A percentile compares a stretch with the other conserved stretches of the same genome.
Conservation (phyloP, 306 rosid genomes). For the Citrullus colocynthis region DNA sequence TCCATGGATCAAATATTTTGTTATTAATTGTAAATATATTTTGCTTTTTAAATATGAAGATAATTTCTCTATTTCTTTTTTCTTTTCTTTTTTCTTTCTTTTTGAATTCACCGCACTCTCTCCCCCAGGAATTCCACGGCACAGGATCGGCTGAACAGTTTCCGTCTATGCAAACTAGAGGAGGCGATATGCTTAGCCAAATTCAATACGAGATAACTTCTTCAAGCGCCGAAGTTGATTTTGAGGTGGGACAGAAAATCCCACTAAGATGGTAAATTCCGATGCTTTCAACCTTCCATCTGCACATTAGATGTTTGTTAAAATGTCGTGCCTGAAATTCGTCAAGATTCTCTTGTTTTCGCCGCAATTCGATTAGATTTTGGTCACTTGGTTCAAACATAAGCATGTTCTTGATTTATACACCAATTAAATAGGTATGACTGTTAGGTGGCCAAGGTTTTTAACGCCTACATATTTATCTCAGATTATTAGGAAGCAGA, state of each 20-base stretch:
- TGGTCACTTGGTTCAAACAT: neutral
- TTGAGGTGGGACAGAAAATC: neutral
- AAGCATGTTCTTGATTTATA: neutral
- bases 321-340: neutral
- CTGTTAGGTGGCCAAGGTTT: conserved; percentile 30
- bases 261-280: neutral
- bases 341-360: neutral
- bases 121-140: neutral
- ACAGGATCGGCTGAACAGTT: neutral
- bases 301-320: neutral
- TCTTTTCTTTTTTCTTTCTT: too few species aligned
- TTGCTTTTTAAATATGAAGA: too few species aligned
- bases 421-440: conserved; percentile 11
- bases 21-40: too few species aligned
- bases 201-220: neutral
- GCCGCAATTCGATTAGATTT: neutral
- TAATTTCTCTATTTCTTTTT: too few species aligned
- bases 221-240: neutral
- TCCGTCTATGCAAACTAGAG: neutral
- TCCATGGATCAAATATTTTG: too few species aligned
- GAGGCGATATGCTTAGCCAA: neutral
- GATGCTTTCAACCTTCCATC: neutral
- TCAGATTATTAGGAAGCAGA: conserved; percentile 27
- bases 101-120: neutral
- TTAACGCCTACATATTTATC: conserved; percentile 27